A percentile compares a stretch with the other conserved stretches of the same genome.
Conservation (phyloP, 1,284 basidiomycete species). For the Microstroma glucosiphilum region DNA sequence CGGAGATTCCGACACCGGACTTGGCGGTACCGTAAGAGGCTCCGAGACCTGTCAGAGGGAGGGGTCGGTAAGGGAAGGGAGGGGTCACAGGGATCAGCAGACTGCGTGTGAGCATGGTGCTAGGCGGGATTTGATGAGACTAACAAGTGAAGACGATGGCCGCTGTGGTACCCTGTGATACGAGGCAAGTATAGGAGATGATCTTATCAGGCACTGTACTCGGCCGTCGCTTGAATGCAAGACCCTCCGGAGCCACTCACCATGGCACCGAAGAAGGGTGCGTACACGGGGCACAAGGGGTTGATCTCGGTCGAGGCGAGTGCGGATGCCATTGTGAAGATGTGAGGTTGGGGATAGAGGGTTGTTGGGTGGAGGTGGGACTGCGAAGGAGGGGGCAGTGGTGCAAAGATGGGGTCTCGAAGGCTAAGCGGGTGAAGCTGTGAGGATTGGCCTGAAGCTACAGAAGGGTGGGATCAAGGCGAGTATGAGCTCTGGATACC, state of each 20-base stretch:
- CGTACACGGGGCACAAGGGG: conserved; percentile 53
- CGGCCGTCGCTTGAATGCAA: neutral
- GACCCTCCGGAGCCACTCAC: conserved; percentile 55
- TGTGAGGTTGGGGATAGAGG: neutral
- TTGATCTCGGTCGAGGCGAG: conserved; percentile 39
- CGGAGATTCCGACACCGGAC: conserved; percentile 94
- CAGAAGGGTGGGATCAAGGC: too few species aligned
- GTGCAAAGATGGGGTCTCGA: too few species aligned
- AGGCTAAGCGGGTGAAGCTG: too few species aligned
- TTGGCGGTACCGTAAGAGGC: conserved; percentile 97
- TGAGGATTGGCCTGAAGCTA: too few species aligned
- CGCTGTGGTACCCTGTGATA: conserved; percentile 75
- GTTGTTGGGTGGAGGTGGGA: neutral
- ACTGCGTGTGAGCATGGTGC: too few species aligned
- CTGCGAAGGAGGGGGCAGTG: too few species aligned
- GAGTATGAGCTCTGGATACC: too few species aligned
- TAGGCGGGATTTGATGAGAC: too few species aligned
- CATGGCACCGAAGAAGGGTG: conserved; percentile 96
- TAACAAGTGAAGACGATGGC: conserved; percentile 90
- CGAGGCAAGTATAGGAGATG: conserved; percentile 8
- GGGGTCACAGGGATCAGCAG: neutral
- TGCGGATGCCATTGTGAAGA: neutral
- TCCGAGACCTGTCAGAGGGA: conserved; percentile 63
- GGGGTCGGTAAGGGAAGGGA: neutral
- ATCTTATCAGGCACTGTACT: neutral